Percentiles rank a stretch among this genome's conserved stretches.
phyloP scores from a whole-genome alignment of 129 eudicot genomes.

The Deinandra increscens region DNA sequence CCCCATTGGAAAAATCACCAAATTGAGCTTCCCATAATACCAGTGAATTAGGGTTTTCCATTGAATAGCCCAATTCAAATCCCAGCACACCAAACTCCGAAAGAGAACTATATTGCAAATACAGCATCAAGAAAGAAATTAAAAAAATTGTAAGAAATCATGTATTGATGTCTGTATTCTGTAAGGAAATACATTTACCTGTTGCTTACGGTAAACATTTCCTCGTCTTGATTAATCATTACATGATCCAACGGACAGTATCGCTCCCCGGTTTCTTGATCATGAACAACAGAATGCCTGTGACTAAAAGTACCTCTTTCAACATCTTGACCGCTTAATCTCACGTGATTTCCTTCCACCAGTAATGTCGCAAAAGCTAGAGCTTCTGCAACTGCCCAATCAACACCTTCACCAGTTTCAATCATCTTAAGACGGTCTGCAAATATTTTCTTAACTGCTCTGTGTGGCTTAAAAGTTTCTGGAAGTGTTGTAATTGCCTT shows the following conservation, averaged over 20 bases:
- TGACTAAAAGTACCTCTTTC: constrained; percentile 99
- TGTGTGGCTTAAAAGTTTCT: constrained; percentile 85
- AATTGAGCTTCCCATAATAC: constrained; percentile 99
- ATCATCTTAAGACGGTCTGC: constrained; percentile 90
- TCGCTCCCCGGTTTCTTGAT: constrained; percentile 86
- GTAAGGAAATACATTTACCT: constrained; percentile 43
- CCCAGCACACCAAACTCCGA: constrained; percentile 98
- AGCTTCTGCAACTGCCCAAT: constrained; percentile 99
- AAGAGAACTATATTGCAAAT: constrained; percentile 62
- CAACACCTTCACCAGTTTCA: constrained; percentile 94
- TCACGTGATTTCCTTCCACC: constrained; percentile 95
- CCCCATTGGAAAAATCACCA: constrained; percentile 97
- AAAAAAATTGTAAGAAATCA: neutral
- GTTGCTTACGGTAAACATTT: constrained; percentile 99
- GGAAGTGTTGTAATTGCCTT: constrained; percentile 86
- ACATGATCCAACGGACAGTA: constrained; percentile 95
- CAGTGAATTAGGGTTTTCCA: constrained; percentile 96
- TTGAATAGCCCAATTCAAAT: constrained; percentile 93
- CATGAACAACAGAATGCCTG: constrained; percentile 91
- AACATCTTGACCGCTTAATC: constrained; percentile 97
- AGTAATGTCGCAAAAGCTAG: constrained; percentile 96
- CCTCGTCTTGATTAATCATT: constrained; percentile 70
- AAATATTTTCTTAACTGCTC: constrained; percentile 82
- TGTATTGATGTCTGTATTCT: constrained; percentile 1
- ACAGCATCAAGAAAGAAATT: neutral